A percentile compares a stretch with the other conserved stretches of the same genome.
Conservation (phyloP, 2,329 filamentous ascomycete genomes). For the Botrytis fragariae region DNA sequence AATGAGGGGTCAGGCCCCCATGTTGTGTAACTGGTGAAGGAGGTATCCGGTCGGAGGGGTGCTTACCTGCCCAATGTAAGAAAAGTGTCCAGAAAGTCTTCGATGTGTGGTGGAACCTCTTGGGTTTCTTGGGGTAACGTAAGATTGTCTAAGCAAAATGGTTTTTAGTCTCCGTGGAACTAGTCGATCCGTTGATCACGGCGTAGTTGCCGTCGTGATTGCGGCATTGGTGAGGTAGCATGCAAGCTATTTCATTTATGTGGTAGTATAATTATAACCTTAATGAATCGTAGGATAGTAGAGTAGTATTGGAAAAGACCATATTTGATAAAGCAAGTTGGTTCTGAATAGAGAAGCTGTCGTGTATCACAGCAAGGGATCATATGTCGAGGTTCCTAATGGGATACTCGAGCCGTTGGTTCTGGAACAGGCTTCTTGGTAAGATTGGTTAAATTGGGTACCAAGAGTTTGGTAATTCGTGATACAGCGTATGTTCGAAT, state of each 20-base stretch:
- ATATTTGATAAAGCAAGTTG: background rate
- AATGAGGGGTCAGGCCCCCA: background rate
- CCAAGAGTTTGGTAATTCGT: conserved; percentile 7
- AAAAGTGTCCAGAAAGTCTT: background rate
- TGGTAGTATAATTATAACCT: background rate
- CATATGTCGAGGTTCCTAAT: background rate
- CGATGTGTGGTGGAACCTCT: background rate
- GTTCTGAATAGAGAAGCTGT: conserved; percentile 3
- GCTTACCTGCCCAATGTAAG: background rate
- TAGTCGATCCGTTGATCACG: background rate
- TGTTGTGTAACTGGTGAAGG: background rate
- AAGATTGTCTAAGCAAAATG: background rate
- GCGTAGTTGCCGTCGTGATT: background rate
- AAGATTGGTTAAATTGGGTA: background rate
- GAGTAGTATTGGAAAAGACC: background rate
- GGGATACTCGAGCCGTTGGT: background rate
- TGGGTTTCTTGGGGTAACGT: conserved; percentile 1
- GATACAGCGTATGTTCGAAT: background rate
- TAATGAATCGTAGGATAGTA: background rate
- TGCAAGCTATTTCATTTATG: background rate
- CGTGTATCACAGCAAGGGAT: background rate
- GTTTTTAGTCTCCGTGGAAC: background rate
- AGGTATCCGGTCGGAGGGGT: background rate
- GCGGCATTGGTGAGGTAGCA: background rate
- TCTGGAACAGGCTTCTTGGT: conserved; percentile 1